Conservation (phyloP, 1,139 yeast species). For the Blastobotrys elegans region DNA sequence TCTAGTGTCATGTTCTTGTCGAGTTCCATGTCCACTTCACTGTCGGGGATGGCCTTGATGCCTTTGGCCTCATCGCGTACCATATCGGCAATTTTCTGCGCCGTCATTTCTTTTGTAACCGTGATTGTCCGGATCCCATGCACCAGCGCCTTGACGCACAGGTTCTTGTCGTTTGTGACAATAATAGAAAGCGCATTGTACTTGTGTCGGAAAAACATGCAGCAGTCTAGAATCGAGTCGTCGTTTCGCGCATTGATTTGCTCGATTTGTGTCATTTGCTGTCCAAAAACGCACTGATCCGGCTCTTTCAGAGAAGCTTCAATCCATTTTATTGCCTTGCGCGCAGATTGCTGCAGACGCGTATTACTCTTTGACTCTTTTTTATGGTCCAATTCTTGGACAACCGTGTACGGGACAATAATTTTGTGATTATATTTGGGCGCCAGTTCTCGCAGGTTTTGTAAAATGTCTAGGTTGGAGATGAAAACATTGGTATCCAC, state of each 20-base stretch:
- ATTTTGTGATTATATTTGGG: constrained; percentile 44
- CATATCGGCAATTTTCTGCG: constrained; percentile 50
- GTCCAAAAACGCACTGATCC: constrained; percentile 56
- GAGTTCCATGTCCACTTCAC: constrained; percentile 8
- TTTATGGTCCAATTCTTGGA: constrained; percentile 75
- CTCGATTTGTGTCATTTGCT: constrained; percentile 51
- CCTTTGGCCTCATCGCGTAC: constrained; percentile 20
- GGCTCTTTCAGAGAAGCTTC: constrained; percentile 53
- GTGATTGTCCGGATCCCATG: constrained; percentile 68
- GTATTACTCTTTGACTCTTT: constrained; percentile 36
- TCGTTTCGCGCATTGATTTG: constrained; percentile 50
- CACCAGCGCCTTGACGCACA: constrained; percentile 70
- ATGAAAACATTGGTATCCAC: constrained; percentile 22
- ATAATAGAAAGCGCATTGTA: constrained; percentile 48
- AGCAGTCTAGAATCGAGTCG: constrained; percentile 83
- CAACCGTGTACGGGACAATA: constrained; percentile 64
- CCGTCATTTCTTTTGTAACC: constrained; percentile 54
- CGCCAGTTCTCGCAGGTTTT: constrained; percentile 13
- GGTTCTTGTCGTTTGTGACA: constrained; percentile 76
- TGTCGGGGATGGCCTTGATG: constrained; percentile 2
- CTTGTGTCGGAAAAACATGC: constrained; percentile 52
- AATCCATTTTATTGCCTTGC: constrained; percentile 78
- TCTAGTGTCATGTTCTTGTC: constrained; percentile 3
- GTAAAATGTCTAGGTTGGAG: constrained; percentile 16
- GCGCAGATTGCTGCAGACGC: constrained; percentile 46